These are phyloP conservation scores for Oenanthe sinensis DNA, from an alignment of 129 eudicot species.

Conservation along the genomic window DNA sequence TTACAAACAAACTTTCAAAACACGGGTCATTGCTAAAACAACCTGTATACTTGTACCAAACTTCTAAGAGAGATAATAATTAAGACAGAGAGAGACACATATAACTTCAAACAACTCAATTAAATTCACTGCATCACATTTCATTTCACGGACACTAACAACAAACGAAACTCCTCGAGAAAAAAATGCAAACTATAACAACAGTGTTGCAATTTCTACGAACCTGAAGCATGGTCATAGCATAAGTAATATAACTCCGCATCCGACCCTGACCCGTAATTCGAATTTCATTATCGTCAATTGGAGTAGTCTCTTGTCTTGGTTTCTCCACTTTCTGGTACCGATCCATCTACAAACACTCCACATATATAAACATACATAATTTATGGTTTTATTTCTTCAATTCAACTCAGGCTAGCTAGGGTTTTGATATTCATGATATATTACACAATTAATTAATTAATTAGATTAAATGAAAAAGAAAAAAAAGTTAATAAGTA, in stretches of 20 bases:
- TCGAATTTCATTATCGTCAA: conserved; percentile 93
- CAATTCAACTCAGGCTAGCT: too few relatives aligned
- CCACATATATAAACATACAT: neutral
- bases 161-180: neutral
- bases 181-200: neutral
- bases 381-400: neutral
- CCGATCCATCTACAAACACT: conserved; percentile 66
- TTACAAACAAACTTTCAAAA: neutral
- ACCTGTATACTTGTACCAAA: neutral
- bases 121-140: neutral
- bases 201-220: neutral
- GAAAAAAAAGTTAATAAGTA: too few relatives aligned
- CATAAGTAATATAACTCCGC: conserved; percentile 95
- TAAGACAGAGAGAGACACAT: too few relatives aligned
- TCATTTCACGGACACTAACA: neutral
- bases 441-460: too few relatives aligned
- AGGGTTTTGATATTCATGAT: neutral
- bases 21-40: too few relatives aligned
- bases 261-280: conserved; percentile 97
- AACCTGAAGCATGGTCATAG: conserved; percentile 90
- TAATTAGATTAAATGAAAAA: too few relatives aligned
- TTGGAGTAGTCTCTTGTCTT: conserved; percentile 66
- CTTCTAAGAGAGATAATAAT: too few relatives aligned
- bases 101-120: too few relatives aligned
- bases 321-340: conserved; percentile 96